These are phyloP conservation scores for Chlamydomonas reinhardtii DNA, from an alignment of 163 green algal genomes.

Conservation along the genomic window DNA sequence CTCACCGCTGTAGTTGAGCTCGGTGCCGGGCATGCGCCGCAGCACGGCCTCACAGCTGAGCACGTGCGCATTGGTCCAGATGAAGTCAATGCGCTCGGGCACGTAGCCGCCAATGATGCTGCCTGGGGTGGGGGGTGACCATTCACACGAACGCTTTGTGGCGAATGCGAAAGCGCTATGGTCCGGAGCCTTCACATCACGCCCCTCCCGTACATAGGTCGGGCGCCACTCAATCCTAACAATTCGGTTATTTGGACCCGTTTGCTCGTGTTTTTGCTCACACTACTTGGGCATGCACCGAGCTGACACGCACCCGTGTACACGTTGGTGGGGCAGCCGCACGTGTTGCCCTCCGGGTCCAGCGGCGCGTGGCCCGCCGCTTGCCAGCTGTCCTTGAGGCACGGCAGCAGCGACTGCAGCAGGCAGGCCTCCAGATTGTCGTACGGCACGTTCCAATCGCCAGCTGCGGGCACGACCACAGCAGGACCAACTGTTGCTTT, in stretches of 20 bases:
- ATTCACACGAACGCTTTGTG: too few species aligned
- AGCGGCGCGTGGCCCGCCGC: not conserved
- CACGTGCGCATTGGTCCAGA: constrained; percentile 13
- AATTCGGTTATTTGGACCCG: too few species aligned
- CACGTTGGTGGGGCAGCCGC: constrained; percentile 6
- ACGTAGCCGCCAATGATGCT: constrained; percentile 24
- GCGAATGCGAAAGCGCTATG: too few species aligned
- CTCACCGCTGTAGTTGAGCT: constrained; percentile 30
- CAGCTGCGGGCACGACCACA: not conserved
- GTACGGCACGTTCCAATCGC: constrained; percentile 24
- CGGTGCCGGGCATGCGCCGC: constrained; percentile 1
- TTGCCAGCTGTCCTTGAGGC: constrained; percentile 19
- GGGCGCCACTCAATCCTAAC: too few species aligned
- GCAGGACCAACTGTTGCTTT: too few species aligned
- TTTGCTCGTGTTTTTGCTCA: too few species aligned
- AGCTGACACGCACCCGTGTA: constrained; percentile 13
- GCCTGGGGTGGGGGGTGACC: not conserved
- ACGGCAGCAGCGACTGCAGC: not conserved
- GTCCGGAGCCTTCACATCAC: too few species aligned
- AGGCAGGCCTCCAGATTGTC: constrained; percentile 6
- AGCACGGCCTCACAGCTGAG: not conserved
- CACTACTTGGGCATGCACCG: too few species aligned
- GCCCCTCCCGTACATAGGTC: too few species aligned
- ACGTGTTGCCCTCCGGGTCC: constrained; percentile 17
- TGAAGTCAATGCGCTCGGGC: not conserved